Evolutionary conservation across 1,284 basidiomycete genomes (phyloP).

Genomic region (Ustilago hordei): DNA sequence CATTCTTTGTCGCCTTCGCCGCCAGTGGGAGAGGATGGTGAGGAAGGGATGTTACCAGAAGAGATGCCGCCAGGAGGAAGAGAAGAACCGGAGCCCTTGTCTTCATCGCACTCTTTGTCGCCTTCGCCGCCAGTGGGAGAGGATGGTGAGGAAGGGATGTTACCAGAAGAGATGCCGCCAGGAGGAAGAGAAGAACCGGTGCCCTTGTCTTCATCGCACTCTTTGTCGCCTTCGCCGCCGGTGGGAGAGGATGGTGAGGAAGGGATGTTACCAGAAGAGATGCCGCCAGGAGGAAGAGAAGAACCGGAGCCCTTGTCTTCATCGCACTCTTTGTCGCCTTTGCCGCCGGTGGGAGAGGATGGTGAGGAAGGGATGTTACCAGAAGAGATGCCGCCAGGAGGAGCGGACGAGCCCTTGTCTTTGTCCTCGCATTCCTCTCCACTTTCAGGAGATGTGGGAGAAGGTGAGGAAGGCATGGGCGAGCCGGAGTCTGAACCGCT

Average conservation of each 20-base stretch:
- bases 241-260: constrained; percentile 2
- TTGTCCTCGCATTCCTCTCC: too few relatives aligned
- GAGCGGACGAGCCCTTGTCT: neutral
- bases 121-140: too few relatives aligned
- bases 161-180: constrained; percentile 12
- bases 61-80: neutral
- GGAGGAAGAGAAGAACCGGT: neutral
- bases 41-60: constrained; percentile 9
- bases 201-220: constrained; percentile 2
- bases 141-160: neutral
- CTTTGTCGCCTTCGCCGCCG: neutral
- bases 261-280: constrained; percentile 1
- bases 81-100: too few relatives aligned
- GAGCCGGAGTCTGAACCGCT: neutral
- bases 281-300: constrained; percentile 5
- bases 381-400: constrained; percentile 12
- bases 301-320: neutral
- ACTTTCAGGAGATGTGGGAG: too few relatives aligned
- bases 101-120: too few relatives aligned
- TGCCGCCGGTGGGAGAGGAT: neutral
- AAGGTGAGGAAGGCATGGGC: too few relatives aligned
- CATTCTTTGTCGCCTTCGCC: too few relatives aligned
- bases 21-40: too few relatives aligned
- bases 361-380: constrained; percentile 8
- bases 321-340: constrained; percentile 1